Conservation (phyloP, 2,329 filamentous ascomycete species). For the Oidium heveae region DNA sequence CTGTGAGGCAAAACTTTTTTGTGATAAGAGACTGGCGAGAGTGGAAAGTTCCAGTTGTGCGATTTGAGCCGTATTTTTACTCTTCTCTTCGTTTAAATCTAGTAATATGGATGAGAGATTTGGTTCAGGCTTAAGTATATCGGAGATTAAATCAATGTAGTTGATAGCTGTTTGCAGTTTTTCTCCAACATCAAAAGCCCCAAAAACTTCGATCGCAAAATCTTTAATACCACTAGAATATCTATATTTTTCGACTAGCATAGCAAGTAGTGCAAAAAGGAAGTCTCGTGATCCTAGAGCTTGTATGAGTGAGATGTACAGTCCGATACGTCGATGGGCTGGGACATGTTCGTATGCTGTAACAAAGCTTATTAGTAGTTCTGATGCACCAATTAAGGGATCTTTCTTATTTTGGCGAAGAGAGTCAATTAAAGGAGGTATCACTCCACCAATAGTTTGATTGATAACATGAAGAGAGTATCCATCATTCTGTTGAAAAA, state of each 20-base stretch:
- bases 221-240: conserved; percentile 45
- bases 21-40: conserved; percentile 31
- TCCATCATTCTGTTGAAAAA: conserved; percentile 80
- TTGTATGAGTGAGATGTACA: conserved; percentile 67
- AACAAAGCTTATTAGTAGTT: conserved; percentile 84
- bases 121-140: conserved; percentile 53
- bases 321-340: conserved; percentile 50
- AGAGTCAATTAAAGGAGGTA: conserved; percentile 72
- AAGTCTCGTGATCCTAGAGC: conserved; percentile 73
- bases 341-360: conserved; percentile 94
- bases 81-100: conserved; percentile 24
- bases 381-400: conserved; percentile 57
- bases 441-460: conserved; percentile 79
- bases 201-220: conserved; percentile 54
- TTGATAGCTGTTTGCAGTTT: conserved; percentile 59
- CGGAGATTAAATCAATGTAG: conserved; percentile 47
- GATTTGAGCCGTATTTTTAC: conserved; percentile 22
- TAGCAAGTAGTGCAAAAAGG: conserved; percentile 62
- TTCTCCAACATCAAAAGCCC: conserved; percentile 44
- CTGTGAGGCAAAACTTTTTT: conserved; percentile 28
- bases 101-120: conserved; percentile 49
- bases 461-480: conserved; percentile 93
- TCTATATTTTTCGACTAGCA: conserved; percentile 76
- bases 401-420: conserved; percentile 58
- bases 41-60: conserved; percentile 29